Base-by-base conservation (phyloP, 352 stramenopile genomes). In the Phytophthora sansomeana region DNA sequence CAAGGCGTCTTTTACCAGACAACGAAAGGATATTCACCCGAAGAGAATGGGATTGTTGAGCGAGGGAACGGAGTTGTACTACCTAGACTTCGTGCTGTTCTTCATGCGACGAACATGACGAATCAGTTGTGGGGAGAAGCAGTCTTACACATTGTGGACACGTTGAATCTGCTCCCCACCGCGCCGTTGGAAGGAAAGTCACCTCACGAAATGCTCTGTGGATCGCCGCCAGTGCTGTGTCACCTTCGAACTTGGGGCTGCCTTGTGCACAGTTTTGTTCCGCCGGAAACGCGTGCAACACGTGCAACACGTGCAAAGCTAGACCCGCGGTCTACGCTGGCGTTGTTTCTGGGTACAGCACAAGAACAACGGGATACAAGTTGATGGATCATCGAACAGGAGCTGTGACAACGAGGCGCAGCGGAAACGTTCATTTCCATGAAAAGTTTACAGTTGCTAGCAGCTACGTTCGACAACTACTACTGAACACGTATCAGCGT, bases 31-130 rank as follows among this genome's bases (percentile, higher is more conserved):
- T 69, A 77, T 36, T 64, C 36, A 11, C 59, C 55, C 0, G 47
- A 76, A 50, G 69, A 70, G 19, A 74, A 70, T 6, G 13, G 29
- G 0, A 64, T 77, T 11, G 55, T 70, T 1, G 58, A 72, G 24
- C 28, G 58, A 11, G 41, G 7, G 9, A 67, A 60, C 32, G 48
- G 41, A 0, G 16, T 29, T 24, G 46, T 75, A 6, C n/a, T 58
- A 0, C 46, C 36, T 9, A 38, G 52, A 14, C 17, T 71, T n/a
- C 54, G 58, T 16, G 49, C 50, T 16, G 16, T 77, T 9, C 19
- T 77, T 0, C 19, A 59, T 16, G 49, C 56, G 10, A 74, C 58
- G 0, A 13, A 44, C 4, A 32, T 66, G 28, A 58, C 63, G 2
- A 44, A 65, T 7, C 29, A n/a, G n/a, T n/a, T n/a, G n/a, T n/a